Percentiles rank a stretch among this genome's conserved stretches.
Evolutionary conservation across 345 rosid species (phyloP).

Genomic region (Citrus sp.): DNA sequence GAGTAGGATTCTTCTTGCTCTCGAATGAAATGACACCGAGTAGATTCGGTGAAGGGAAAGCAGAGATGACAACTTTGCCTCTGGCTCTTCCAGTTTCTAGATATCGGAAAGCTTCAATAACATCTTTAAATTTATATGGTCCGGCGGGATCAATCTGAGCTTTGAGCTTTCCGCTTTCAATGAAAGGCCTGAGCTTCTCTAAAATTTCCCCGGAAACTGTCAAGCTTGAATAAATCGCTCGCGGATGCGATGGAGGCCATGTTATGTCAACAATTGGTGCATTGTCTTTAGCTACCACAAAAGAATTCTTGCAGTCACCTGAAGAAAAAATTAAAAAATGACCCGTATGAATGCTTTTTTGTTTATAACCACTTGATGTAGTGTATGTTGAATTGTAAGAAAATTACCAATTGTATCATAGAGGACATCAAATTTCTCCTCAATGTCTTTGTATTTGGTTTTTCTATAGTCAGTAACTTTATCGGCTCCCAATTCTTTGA

Average conservation of each 20-base stretch:
- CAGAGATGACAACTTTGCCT: slow-evolving; percentile 41
- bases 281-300: slow-evolving; percentile 38
- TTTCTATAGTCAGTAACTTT: slow-evolving; percentile 37
- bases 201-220: slow-evolving; percentile 33
- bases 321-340: neutral
- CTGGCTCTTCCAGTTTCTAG: slow-evolving; percentile 44
- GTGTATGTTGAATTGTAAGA: neutral
- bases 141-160: slow-evolving; percentile 40
- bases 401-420: slow-evolving; percentile 40
- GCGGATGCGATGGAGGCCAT: slow-evolving; percentile 44
- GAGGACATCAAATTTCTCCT: slow-evolving; percentile 39
- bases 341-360: neutral
- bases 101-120: slow-evolving; percentile 38
- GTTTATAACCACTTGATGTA: neutral
- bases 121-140: slow-evolving; percentile 37
- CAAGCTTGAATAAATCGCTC: slow-evolving; percentile 44
- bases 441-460: slow-evolving; percentile 26
- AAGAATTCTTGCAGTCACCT: slow-evolving; percentile 44
- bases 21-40: neutral
- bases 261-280: slow-evolving; percentile 46
- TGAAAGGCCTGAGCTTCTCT: slow-evolving; percentile 28
- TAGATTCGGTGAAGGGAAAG: slow-evolving; percentile 22
- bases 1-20: neutral
- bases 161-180: slow-evolving; percentile 37
- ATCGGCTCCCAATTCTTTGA: slow-evolving; percentile 39